phyloP scores from a whole-genome alignment of 805 yeast species.

The Kodamaea neixiangensis region DNA sequence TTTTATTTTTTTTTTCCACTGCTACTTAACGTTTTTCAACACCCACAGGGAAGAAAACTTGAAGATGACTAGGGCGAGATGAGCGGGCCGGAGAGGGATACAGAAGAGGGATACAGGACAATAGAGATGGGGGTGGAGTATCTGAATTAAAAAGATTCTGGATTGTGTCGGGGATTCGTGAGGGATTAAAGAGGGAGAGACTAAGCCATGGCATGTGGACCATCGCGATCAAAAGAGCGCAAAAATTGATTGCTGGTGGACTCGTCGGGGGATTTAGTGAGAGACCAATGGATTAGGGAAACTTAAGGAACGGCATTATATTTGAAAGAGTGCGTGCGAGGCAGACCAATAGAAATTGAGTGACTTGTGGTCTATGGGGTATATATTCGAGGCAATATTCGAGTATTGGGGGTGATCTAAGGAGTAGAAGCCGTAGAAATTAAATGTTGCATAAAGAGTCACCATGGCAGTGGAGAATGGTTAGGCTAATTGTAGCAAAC shows the following conservation, averaged over 20 bases:
- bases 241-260: neutral
- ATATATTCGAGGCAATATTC: too few species aligned
- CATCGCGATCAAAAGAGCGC: neutral
- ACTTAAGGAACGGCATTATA: too few species aligned
- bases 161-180: neutral
- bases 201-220: neutral
- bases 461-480: too few species aligned
- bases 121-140: neutral
- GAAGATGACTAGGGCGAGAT: neutral
- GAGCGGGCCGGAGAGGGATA: too few species aligned
- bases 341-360: too few species aligned
- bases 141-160: neutral
- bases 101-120: neutral
- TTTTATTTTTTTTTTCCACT: conserved; percentile 1
- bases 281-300: neutral
- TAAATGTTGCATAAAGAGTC: too few species aligned
- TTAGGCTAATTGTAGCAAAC: too few species aligned
- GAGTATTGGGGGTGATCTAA: too few species aligned
- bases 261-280: neutral
- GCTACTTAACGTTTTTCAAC: conserved; percentile 3
- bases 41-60: neutral
- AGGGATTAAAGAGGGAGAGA: neutral
- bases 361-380: too few species aligned
- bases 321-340: too few species aligned
- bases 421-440: too few species aligned